A percentile compares a stretch with the other conserved stretches of the same genome.
Evolutionary conservation across 345 rosid genomes (phyloP).

Genomic region (Syzygium jambos): DNA sequence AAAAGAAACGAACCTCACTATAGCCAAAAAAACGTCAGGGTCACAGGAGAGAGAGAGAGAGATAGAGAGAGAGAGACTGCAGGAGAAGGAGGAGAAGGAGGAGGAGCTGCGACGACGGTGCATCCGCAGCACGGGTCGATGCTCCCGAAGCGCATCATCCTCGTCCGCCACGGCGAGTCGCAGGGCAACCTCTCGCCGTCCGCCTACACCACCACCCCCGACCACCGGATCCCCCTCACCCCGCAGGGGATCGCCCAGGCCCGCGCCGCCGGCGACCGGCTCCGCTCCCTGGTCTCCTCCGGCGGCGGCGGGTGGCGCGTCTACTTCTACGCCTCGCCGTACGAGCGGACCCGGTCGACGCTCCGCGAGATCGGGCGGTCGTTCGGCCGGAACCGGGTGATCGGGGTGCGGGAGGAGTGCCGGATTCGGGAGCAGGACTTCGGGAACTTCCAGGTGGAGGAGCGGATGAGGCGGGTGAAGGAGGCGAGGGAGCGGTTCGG

Average conservation of each 20-base stretch:
- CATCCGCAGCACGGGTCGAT: neutral
- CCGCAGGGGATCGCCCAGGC: conserved; percentile 55
- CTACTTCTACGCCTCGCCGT: conserved; percentile 92
- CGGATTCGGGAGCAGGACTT: conserved; percentile 92
- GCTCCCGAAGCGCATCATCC: conserved; percentile 80
- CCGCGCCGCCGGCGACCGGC: conserved; percentile 45
- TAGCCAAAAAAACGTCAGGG: too few relatives aligned
- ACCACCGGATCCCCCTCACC: conserved; percentile 79
- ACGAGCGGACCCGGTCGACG: conserved; percentile 82
- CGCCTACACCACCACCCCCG: conserved; percentile 80
- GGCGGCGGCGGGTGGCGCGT: conserved; percentile 44
- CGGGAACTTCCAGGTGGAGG: conserved; percentile 88
- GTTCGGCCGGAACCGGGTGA: conserved; percentile 55
- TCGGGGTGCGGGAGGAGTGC: conserved; percentile 95
- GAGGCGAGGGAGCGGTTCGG: conserved; percentile 71
- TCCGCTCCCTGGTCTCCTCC: conserved; percentile 35
- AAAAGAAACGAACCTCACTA: too few relatives aligned
- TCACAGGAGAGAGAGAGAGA: too few relatives aligned
- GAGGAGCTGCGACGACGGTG: neutral
- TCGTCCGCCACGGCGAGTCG: conserved; percentile 94
- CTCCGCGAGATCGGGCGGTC: conserved; percentile 88
- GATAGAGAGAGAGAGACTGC: too few relatives aligned
- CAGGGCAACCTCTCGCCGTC: conserved; percentile 75
- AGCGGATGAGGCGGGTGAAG: conserved; percentile 68
- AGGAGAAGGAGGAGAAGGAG: neutral